Evolutionary conservation across 2,329 filamentous ascomycete genomes (phyloP), one percentile per base, ranked within the genome.

Genomic region (Zymoseptoria tritici): DNA sequence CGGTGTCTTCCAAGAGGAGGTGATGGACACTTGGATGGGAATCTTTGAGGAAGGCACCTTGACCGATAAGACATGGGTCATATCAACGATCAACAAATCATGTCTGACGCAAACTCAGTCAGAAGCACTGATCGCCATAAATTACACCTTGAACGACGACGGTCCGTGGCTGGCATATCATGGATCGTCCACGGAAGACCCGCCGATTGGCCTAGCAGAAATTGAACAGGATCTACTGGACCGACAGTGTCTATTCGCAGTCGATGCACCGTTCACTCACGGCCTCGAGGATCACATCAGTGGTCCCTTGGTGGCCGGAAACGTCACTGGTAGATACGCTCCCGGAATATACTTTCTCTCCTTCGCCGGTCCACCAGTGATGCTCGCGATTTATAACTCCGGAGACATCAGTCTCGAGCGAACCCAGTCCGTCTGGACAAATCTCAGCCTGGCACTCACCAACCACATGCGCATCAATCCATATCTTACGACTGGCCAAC

Each of bases 381-480:
- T 63, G 6, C 61, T 55, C 20, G 16, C 54, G 2, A 57, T 61
- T 4, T 60, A 57, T 52, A 61, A 63, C 46, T 55, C 36, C 9
- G 59, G 61, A 7, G 21, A 59, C 19, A 52, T 50, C 46, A 31
- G 22, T 24, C 58, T 62, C 21, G 54, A 59, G 36, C 50, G 56
- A 1, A 63, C 61, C 11, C 6, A 54, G 2, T 11, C 24, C 7
- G 3, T 63, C 13, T 54, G 57, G 21, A 13, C 59, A 3, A 63
- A 63, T 51, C 53, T 63, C 42, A 60, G 55, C 19, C 49, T 58
- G 5, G 56, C 61, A 2, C 22, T 63, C 19, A 55, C 58, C 1
- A 63, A 60, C 11, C 52, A 63, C 52, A 63, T 63, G 36, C 61
- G n/a, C n/a, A n/a, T n/a, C n/a, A n/a, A n/a, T n/a, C n/a, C n/a